A percentile compares a stretch with the other conserved stretches of the same genome.
These are phyloP conservation scores for Bolboschoenoplectus hybrid DNA, from an alignment of 202 grass and related monocot species.

Conservation along the genomic window DNA sequence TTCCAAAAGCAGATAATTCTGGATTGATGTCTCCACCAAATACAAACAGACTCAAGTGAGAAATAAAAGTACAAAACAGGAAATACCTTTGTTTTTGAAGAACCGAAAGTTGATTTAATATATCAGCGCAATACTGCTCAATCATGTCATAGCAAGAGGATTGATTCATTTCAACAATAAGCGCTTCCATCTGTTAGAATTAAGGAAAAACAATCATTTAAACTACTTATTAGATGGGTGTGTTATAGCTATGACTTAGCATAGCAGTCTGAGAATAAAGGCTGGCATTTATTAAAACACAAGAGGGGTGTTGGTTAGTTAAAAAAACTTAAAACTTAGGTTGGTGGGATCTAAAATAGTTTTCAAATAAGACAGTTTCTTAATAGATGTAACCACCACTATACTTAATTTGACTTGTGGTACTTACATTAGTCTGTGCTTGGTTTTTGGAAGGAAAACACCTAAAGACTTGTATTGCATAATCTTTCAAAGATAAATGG, in stretches of 20 bases:
- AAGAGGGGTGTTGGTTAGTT: constrained; percentile 22
- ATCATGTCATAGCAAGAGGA: constrained; percentile 85
- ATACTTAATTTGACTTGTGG: constrained; percentile 7
- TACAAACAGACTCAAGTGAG: constrained; percentile 9
- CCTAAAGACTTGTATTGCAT: neutral
- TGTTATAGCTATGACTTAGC: neutral
- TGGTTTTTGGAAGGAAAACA: neutral
- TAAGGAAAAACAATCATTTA: constrained; percentile 36
- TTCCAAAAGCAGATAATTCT: constrained; percentile 3
- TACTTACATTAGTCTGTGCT: neutral
- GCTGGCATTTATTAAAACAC: neutral
- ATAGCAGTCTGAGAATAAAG: constrained; percentile 2
- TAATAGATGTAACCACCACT: constrained; percentile 33
- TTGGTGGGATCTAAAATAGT: constrained; percentile 30
- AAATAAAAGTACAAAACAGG: constrained; percentile 2
- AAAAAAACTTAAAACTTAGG: constrained; percentile 15
- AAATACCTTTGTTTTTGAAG: constrained; percentile 86
- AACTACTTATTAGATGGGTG: neutral
- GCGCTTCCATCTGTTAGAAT: constrained; percentile 68
- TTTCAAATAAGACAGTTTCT: neutral
- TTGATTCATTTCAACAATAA: constrained; percentile 82
- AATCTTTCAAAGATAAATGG: neutral
- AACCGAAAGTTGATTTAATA: constrained; percentile 73
- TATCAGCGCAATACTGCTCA: constrained; percentile 72
- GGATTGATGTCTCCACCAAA: neutral